Evolutionary conservation across 2,329 filamentous ascomycete genomes (phyloP).

Genomic region (Colletotrichum cereale): DNA sequence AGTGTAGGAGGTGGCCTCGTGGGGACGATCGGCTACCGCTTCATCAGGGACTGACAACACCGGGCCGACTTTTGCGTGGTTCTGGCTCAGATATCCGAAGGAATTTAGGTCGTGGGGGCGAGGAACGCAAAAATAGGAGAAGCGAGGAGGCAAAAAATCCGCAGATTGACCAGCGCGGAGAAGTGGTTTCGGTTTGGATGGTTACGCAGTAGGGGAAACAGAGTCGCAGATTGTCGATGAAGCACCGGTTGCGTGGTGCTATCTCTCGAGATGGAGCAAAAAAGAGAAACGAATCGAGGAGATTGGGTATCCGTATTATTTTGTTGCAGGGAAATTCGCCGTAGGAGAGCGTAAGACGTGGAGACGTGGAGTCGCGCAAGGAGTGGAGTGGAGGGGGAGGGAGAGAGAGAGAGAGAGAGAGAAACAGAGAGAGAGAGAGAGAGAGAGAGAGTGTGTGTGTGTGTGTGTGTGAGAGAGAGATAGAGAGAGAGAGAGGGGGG

Average conservation of each 20-base stretch:
- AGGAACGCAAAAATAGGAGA: constrained; percentile 10
- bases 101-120: constrained; percentile 20
- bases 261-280: neutral
- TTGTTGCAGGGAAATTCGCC: constrained; percentile 23
- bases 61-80: constrained; percentile 16
- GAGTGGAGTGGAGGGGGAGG: constrained; percentile 11
- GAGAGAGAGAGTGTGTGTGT: constrained; percentile 1
- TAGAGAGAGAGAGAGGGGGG: neutral
- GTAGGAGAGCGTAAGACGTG: neutral
- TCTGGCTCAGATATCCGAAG: neutral
- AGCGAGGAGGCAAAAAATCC: neutral
- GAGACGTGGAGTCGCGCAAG: neutral
- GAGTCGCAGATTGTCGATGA: neutral
- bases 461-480: no score
- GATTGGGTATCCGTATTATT: constrained; percentile 34
- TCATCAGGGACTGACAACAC: constrained; percentile 38
- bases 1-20: constrained; percentile 38
- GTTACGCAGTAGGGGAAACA: neutral
- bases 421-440: neutral
- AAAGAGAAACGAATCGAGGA: constrained; percentile 6
- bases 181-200: neutral
- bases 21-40: constrained; percentile 38
- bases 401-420: neutral
- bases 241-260: constrained; percentile 12
- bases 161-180: constrained; percentile 9